Conservation (phyloP, 306 rosid species). For the Cicer cuneatum region DNA sequence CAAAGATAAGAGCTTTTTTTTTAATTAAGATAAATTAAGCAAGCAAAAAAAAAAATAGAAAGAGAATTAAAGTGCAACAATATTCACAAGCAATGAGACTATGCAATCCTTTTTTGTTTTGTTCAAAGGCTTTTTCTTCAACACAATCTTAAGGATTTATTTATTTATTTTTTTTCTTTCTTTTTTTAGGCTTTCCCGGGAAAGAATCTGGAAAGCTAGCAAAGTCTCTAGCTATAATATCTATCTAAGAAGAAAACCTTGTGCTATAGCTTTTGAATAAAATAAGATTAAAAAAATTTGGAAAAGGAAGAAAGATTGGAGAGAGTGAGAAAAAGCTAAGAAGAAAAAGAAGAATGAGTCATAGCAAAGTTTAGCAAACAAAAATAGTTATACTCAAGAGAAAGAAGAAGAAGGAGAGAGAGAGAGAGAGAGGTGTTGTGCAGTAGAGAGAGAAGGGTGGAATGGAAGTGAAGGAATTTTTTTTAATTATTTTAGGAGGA, state of each 20-base stretch:
- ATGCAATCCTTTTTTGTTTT: not conserved
- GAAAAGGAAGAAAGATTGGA: conserved; percentile 14
- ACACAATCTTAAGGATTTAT: conserved; percentile 3
- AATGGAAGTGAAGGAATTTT: conserved; percentile 17
- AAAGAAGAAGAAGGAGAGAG: conserved; percentile 45
- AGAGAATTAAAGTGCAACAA: conserved; percentile 49
- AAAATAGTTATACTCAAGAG: conserved; percentile 54
- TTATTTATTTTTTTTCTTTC: not conserved
- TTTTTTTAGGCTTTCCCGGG: conserved; percentile 32
- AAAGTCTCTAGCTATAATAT: conserved; percentile 33
- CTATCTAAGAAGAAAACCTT: conserved; percentile 43
- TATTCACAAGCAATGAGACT: conserved; percentile 39
- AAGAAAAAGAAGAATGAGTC: conserved; percentile 37
- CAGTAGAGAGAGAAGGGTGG: conserved; percentile 11
- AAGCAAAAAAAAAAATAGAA: not conserved
- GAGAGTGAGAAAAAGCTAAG: conserved; percentile 20
- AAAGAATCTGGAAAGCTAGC: conserved; percentile 54
- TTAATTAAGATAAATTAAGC: conserved; percentile 38
- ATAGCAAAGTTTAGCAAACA: conserved; percentile 48
- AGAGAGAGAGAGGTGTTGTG: conserved; percentile 36
- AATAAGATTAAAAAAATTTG: not conserved
- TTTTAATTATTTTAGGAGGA: not conserved
- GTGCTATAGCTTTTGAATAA: conserved; percentile 23
- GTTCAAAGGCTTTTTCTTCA: not conserved
- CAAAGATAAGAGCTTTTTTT: conserved; percentile 13